A percentile compares a stretch with the other conserved stretches of the same genome.
Conservation (phyloP, 805 yeast genomes). For the Starmerella stellata region DNA sequence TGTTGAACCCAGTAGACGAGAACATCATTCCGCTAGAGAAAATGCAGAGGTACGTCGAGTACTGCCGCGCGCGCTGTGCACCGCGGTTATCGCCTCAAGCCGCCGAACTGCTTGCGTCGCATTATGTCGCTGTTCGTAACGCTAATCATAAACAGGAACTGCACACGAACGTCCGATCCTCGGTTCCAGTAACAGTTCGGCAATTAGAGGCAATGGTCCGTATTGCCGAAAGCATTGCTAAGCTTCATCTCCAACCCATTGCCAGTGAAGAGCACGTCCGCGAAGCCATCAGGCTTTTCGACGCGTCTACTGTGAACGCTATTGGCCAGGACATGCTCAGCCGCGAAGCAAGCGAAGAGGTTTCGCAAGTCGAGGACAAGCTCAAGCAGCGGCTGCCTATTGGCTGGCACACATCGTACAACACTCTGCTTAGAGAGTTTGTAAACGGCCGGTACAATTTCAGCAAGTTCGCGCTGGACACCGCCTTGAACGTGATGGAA, state of each 20-base stretch:
- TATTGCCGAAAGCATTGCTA: constrained; percentile 85
- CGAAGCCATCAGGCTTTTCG: constrained; percentile 84
- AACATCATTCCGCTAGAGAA: constrained; percentile 79
- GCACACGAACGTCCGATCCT: constrained; percentile 69
- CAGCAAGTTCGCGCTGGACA: constrained; percentile 43
- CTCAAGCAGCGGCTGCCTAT: constrained; percentile 79
- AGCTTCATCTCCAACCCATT: constrained; percentile 59
- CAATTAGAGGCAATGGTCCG: constrained; percentile 95
- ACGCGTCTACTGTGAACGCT: constrained; percentile 96
- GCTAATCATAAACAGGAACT: constrained; percentile 65
- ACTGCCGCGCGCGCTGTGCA: constrained; percentile 78
- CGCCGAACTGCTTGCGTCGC: constrained; percentile 72
- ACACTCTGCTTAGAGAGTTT: constrained; percentile 67
- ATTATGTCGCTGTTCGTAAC: constrained; percentile 78
- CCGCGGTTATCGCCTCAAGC: constrained; percentile 83
- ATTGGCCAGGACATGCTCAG: constrained; percentile 41
- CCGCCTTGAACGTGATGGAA: constrained; percentile 61
- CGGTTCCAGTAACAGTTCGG: constrained; percentile 93
- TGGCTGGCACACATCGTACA: constrained; percentile 87
- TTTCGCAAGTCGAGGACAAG: constrained; percentile 63
- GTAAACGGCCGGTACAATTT: constrained; percentile 26
- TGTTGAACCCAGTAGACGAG: constrained; percentile 25
- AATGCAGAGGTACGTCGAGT: constrained; percentile 83
- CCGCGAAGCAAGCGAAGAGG: constrained; percentile 36
- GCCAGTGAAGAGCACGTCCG: constrained; percentile 83